These are phyloP conservation scores for Dissophora globulifera DNA, from an alignment of 192 early-diverging fungal species.

Conservation along the genomic window DNA sequence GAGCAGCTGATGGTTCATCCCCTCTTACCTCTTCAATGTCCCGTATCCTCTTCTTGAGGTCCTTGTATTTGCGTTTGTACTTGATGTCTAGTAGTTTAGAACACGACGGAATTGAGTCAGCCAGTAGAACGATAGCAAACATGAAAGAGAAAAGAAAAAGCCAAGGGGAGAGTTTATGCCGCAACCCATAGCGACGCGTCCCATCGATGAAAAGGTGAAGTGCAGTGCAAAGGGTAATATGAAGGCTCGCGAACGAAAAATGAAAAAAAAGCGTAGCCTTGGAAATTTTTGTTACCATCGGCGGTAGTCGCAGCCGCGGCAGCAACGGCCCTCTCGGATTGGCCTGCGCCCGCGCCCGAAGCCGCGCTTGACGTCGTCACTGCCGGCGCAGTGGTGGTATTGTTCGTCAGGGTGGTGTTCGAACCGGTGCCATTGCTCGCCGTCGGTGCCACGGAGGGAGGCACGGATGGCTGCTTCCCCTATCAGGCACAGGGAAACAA, in stretches of 20 bases:
- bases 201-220: no score
- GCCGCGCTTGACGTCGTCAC: neutral
- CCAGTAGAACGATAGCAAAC: no score
- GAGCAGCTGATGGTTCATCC: no score
- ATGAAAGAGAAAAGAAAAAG: no score
- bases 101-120: no score
- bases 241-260: neutral
- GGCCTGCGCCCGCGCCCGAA: no score
- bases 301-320: neutral
- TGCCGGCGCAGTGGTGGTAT: neutral
- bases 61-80: slow-evolving; percentile 59
- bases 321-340: no score
- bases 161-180: no score
- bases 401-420: neutral
- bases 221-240: no score
- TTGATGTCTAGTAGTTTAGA: slow-evolving; percentile 33
- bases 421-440: neutral
- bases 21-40: slow-evolving; percentile 59
- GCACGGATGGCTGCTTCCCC: slow-evolving; percentile 3
- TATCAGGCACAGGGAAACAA: neutral
- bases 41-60: slow-evolving; percentile 60
- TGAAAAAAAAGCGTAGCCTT: neutral
- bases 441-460: neutral
- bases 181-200: no score
- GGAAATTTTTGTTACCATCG: neutral